Evolutionary conservation across 768 basidiomycete genomes (phyloP).

Genomic region (Chiua virens): DNA sequence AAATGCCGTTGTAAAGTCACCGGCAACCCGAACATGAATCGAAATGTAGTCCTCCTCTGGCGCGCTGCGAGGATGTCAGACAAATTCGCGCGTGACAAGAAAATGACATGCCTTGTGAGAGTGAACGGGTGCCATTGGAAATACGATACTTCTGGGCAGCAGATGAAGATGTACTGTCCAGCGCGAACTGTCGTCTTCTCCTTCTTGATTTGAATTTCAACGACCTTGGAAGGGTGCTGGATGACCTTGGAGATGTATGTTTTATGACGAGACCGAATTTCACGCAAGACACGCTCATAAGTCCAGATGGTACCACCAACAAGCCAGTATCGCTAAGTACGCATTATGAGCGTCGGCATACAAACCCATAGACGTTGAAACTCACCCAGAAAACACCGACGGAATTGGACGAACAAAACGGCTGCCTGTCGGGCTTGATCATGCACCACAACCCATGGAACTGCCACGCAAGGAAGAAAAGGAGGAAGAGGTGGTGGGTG

Average conservation of each 20-base stretch:
- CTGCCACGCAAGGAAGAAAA: conserved; percentile 95
- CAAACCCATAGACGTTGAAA: conserved; percentile 5
- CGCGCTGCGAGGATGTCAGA: conserved; percentile 47
- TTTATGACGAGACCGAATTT: conserved; percentile 85
- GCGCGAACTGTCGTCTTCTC: conserved; percentile 82
- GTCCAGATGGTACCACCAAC: conserved; percentile 86
- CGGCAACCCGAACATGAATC: conserved; percentile 89
- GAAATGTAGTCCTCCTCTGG: conserved; percentile 96
- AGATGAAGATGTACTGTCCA: conserved; percentile 92
- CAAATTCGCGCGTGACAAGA: not conserved
- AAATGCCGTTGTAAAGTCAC: conserved; percentile 86
- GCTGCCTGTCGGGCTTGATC: conserved; percentile 88
- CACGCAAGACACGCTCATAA: conserved; percentile 85
- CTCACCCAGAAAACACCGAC: conserved; percentile 96
- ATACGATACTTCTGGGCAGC: conserved; percentile 88
- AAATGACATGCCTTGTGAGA: conserved; percentile 60
- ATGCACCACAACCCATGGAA: conserved; percentile 97
- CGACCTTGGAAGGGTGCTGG: conserved; percentile 90
- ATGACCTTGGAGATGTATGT: conserved; percentile 95
- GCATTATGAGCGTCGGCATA: conserved; percentile 5
- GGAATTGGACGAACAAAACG: conserved; percentile 80
- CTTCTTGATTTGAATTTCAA: conserved; percentile 98
- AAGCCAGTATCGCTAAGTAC: conserved; percentile 79
- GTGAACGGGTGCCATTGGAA: conserved; percentile 99
- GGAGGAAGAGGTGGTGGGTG: conserved; percentile 82